Evolutionary conservation across 371 early-diverging fungal species (phyloP).

Genomic region (Mucor mucedo): DNA sequence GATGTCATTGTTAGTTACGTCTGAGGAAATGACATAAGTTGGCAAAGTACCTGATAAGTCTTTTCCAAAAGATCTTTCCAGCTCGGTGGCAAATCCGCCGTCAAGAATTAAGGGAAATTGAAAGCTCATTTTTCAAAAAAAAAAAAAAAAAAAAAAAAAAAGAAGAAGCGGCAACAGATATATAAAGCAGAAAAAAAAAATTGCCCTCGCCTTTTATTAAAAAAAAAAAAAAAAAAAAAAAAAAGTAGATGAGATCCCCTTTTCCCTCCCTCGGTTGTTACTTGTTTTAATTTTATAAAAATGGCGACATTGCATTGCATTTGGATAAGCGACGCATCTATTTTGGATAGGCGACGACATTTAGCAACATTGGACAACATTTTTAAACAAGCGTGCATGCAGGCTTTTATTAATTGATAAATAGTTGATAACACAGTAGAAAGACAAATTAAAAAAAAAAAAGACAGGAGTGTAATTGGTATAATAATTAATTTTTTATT

Average conservation of each 20-base stretch:
- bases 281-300: no score
- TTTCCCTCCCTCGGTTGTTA: no score
- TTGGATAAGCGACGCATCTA: no score
- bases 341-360: no score
- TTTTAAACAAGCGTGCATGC: not conserved
- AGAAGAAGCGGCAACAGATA: constrained; percentile 10
- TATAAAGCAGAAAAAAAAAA: not conserved
- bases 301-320: no score
- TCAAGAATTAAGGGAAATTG: constrained; percentile 52
- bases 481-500: not conserved
- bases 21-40: not conserved
- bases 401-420: no score
- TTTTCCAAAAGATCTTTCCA: constrained; percentile 43
- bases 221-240: not conserved
- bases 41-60: constrained; percentile 41
- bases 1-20: not conserved
- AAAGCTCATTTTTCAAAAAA: constrained; percentile 45
- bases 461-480: not conserved
- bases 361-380: not conserved
- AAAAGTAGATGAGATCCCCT: no score
- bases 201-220: no score
- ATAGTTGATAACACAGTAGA: not conserved
- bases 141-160: constrained; percentile 51
- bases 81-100: constrained; percentile 57
- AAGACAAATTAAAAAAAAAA: not conserved